Evolutionary conservation across 106 monocot species (phyloP).

Genomic region (Triglochin maritima): DNA sequence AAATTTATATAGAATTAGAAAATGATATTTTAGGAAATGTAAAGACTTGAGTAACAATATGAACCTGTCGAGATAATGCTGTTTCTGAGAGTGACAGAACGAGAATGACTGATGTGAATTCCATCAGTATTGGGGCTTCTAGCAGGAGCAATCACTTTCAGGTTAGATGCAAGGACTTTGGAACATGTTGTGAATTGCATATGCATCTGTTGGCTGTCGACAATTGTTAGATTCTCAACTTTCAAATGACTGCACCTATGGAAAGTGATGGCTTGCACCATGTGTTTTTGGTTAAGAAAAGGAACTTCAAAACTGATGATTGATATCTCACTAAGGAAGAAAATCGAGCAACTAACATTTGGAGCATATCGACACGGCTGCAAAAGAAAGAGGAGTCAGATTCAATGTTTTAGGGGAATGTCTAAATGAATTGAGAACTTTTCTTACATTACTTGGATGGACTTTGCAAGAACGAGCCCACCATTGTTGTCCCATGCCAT

Average conservation of each 20-base stretch:
- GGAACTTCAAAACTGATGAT: not conserved
- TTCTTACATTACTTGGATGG: slow-evolving; percentile 41
- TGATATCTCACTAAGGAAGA: not conserved
- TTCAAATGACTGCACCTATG: slow-evolving; percentile 44
- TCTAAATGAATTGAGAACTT: slow-evolving; percentile 4
- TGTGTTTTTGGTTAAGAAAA: not conserved
- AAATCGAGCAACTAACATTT: slow-evolving; percentile 31
- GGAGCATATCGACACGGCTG: slow-evolving; percentile 72
- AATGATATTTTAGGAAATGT: too few relatives aligned
- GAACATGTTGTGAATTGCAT: slow-evolving; percentile 49
- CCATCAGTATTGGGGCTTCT: slow-evolving; percentile 73
- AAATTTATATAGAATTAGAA: too few relatives aligned
- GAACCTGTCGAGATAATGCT: slow-evolving; percentile 54
- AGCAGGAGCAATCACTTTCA: slow-evolving; percentile 50
- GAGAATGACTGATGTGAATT: slow-evolving; percentile 55
- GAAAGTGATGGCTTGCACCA: slow-evolving; percentile 63
- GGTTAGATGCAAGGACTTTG: slow-evolving; percentile 30
- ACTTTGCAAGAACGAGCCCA: slow-evolving; percentile 77
- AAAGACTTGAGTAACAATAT: not conserved
- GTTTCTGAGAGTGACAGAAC: slow-evolving; percentile 32
- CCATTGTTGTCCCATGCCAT: slow-evolving; percentile 58
- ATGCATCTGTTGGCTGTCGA: slow-evolving; percentile 63
- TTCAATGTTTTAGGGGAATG: not conserved
- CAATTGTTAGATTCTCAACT: slow-evolving; percentile 36
- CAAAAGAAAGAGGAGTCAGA: slow-evolving; percentile 10